Evolutionary conservation across 768 basidiomycete species (phyloP), one percentile per base, ranked within the genome.

Genomic region (Hortiboletus flavorubellus): DNA sequence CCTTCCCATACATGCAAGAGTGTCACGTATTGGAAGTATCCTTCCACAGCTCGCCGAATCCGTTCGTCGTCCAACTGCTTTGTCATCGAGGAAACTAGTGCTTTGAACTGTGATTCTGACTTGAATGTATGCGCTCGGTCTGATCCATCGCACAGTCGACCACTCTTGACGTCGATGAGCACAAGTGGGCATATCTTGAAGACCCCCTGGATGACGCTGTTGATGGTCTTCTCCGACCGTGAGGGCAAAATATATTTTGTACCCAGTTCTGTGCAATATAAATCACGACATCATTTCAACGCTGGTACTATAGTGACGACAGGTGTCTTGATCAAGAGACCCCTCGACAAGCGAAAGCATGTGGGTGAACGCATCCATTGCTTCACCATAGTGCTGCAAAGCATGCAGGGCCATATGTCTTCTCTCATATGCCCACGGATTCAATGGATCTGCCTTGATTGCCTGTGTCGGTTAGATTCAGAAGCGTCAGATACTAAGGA

Each of bases 1-100:
- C 56, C 56, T 5, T 50, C 23, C 60, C 60, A 61, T 8, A 54
- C 49, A 14, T 61, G 60, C 9, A 59, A 61, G 3, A 61, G 30
- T n/a, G 45, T 56, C 31, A 56, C 54, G 26, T 56, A 61, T 45
- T 41, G 34, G 12, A 61, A 53, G 14, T 54, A 61, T 15, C 26
- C 12, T 16, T 8, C 46, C n/a, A 49, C 46, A 4, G 54, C 59
- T 12, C 8, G 16, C 14, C 5, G 43, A 26, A 62, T 54, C 5
- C 35, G 46, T 23, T 10, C 7, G 15, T 42, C 23, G 46, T 62
- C 59, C 41, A 58, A 29, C 9, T 34, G 11, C 26, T 35, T 48
- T 3, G 50, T 41, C 49, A 52, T 51, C 15, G 59, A 61, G 5
- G 53, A 52, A 16, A 61, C 2, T 1, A 58, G 47, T 11, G 46